Percentiles rank a stretch among this genome's conserved stretches.
Evolutionary conservation across 108 stramenopile genomes (phyloP).

Genomic region (Cyclotella baltica): DNA sequence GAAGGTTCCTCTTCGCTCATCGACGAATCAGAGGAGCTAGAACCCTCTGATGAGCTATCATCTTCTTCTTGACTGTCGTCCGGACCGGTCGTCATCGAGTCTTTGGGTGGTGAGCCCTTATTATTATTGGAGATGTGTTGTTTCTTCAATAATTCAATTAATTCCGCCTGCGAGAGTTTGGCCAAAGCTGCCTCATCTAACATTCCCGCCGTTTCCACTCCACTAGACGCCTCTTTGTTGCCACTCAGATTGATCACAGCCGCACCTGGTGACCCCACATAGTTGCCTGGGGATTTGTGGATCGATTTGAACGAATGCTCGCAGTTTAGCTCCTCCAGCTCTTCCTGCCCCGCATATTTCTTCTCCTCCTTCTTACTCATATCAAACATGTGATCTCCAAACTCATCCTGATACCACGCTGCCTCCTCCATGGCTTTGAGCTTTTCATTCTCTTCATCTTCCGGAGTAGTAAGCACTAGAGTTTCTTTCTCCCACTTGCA

Average conservation of each 20-base stretch:
- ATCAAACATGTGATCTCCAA: not conserved
- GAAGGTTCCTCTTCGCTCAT: too few species aligned
- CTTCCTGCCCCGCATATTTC: not conserved
- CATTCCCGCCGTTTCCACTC: not conserved
- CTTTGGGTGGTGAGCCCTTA: slow-evolving; percentile 13
- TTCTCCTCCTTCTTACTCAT: slow-evolving; percentile 1
- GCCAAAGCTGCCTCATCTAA: not conserved
- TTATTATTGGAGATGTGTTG: not conserved
- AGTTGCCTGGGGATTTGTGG: not conserved
- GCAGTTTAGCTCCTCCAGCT: slow-evolving; percentile 3
- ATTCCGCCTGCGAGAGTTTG: not conserved
- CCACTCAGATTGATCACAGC: not conserved
- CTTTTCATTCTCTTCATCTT: not conserved
- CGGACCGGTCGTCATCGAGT: too few species aligned
- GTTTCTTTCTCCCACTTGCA: slow-evolving; percentile 2
- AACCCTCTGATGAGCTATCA: too few species aligned
- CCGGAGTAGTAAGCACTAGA: not conserved
- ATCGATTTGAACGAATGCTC: not conserved
- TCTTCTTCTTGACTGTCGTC: too few species aligned
- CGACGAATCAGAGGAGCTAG: too few species aligned
- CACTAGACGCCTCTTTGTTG: not conserved
- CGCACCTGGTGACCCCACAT: not conserved
- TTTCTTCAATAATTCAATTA: not conserved
- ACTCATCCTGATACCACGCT: slow-evolving; percentile 9
- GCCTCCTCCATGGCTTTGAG: not conserved